phyloP scores from a whole-genome alignment of 257 asterid genomes.

The Solanum raphanifolium region DNA sequence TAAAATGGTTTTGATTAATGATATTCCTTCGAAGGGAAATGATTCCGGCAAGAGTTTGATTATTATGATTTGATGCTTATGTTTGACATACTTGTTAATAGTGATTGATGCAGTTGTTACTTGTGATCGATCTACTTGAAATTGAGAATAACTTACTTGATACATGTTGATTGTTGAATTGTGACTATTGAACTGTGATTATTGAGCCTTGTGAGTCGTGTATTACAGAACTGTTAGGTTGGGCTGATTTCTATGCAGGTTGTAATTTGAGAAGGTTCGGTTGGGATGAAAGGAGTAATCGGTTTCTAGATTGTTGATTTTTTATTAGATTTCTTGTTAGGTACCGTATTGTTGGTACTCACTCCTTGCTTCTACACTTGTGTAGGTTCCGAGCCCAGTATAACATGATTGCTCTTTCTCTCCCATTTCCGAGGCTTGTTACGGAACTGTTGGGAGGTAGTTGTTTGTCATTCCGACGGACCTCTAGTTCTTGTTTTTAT shows the following conservation, averaged over 20 bases:
- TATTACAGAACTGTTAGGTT: background rate
- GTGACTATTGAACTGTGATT: too few species aligned
- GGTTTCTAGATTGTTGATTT: background rate
- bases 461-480: too few species aligned
- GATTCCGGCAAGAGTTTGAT: too few species aligned
- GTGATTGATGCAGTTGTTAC: too few species aligned
- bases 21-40: too few species aligned
- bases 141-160: too few species aligned
- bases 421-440: background rate
- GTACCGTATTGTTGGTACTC: background rate
- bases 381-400: background rate
- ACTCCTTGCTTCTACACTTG: background rate
- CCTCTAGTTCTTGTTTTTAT: background rate
- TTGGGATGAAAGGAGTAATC: background rate
- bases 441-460: background rate
- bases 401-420: background rate
- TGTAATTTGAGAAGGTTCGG: background rate
- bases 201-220: background rate
- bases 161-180: too few species aligned
- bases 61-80: too few species aligned
- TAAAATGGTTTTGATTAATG: too few species aligned
- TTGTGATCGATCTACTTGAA: too few species aligned
- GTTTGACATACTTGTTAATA: too few species aligned
- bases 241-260: background rate
- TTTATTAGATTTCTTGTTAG: background rate